Percentiles rank a stretch among this genome's conserved stretches.
Evolutionary conservation across 2,329 filamentous ascomycete species (phyloP).

Genomic region (Neopestalotiopsis sp.): DNA sequence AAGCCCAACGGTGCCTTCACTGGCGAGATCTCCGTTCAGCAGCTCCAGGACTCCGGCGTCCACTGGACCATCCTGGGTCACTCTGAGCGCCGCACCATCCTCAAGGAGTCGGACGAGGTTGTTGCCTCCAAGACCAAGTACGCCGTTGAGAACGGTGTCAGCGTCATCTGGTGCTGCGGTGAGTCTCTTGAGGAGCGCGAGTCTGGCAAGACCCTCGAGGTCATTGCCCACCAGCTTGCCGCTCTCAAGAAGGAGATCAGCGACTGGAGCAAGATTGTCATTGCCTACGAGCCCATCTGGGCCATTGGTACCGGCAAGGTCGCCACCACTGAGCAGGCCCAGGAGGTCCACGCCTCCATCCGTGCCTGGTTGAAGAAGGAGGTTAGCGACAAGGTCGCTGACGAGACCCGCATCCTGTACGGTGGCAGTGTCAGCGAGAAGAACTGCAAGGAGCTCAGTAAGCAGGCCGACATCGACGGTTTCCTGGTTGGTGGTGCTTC

Average conservation of each 20-base stretch:
- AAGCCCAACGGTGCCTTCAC: slow-evolving; percentile 97
- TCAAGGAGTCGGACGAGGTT: slow-evolving; percentile 84
- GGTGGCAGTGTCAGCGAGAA: slow-evolving; percentile 97
- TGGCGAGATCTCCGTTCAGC: slow-evolving; percentile 90
- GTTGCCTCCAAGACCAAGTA: slow-evolving; percentile 94
- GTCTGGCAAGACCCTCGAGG: slow-evolving; percentile 80
- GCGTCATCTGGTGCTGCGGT: slow-evolving; percentile 96
- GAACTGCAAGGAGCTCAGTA: slow-evolving; percentile 93
- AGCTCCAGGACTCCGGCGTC: slow-evolving; percentile 88
- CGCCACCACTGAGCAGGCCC: slow-evolving; percentile 85
- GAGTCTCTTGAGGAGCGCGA: slow-evolving; percentile 95
- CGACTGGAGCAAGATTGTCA: slow-evolving; percentile 93
- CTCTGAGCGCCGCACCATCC: slow-evolving; percentile 90
- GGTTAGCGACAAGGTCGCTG: slow-evolving; percentile 75
- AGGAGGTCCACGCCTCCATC: slow-evolving; percentile 93
- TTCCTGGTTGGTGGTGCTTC: slow-evolving; percentile 97
- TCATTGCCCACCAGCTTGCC: slow-evolving; percentile 83
- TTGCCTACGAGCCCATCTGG: slow-evolving; percentile 99
- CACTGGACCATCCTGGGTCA: slow-evolving; percentile 93
- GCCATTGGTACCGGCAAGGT: slow-evolving; percentile 93
- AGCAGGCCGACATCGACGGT: slow-evolving; percentile 94
- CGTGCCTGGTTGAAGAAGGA: slow-evolving; percentile 84
- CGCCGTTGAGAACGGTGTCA: slow-evolving; percentile 83
- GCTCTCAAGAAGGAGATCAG: slow-evolving; percentile 77
- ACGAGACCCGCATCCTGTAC: slow-evolving; percentile 93